phyloP scores from a whole-genome alignment of 257 asterid genomes.

The Haberlea rhodopensis region DNA sequence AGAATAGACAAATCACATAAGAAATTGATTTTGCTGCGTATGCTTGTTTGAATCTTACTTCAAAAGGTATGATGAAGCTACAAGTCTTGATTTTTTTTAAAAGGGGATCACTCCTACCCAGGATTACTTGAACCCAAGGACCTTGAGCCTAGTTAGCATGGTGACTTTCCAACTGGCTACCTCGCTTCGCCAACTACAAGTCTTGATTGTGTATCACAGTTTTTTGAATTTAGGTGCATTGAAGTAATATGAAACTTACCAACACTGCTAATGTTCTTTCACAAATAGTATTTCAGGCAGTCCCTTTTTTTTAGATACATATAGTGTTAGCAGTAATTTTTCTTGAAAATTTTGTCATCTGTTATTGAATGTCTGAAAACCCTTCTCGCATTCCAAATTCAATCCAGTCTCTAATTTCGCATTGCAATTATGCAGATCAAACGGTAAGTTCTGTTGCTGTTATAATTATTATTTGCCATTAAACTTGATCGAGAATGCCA shows the following conservation, averaged over 20 bases:
- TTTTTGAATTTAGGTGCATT: background rate
- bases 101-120: no score
- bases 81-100: no score
- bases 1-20: background rate
- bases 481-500: slow-evolving; percentile 45
- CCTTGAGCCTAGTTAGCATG: no score
- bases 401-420: no score
- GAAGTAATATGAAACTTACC: background rate
- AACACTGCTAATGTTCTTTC: background rate
- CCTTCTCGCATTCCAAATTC: slow-evolving; percentile 6
- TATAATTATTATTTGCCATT: background rate
- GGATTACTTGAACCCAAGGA: no score
- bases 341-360: background rate
- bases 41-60: background rate
- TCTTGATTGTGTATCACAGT: background rate
- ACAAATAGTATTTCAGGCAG: no score
- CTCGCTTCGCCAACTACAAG: no score
- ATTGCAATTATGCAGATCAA: slow-evolving; percentile 32
- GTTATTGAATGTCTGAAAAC: background rate
- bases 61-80: background rate
- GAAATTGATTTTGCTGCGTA: background rate
- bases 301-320: background rate
- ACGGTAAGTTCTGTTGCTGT: slow-evolving; percentile 6
- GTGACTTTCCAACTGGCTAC: no score
- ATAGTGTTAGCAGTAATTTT: background rate